phyloP scores from a whole-genome alignment of 78 protist genomes.

The Dictyostelium capitatum region DNA sequence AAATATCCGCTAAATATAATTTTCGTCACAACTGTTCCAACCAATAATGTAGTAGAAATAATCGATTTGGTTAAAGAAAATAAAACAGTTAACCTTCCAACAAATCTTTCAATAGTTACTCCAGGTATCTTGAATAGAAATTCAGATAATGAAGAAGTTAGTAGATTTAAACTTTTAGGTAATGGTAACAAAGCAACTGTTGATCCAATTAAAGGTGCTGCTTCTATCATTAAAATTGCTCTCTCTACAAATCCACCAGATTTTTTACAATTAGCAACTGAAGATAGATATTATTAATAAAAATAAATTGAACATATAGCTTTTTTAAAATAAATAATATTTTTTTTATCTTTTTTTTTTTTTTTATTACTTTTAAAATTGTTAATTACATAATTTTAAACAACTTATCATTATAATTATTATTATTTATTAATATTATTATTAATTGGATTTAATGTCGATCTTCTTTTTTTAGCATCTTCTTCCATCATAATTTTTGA shows the following conservation, averaged over 20 bases:
- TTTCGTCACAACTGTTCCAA: background rate
- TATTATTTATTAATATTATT: background rate
- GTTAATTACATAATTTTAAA: too few species aligned
- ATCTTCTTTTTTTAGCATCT: conserved; percentile 32
- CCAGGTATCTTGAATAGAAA: background rate
- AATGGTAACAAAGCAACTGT: background rate
- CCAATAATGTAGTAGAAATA: conserved; percentile 8
- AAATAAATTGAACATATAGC: too few species aligned
- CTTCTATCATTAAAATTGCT: background rate
- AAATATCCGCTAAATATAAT: background rate
- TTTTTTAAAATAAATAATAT: background rate
- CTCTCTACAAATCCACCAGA: background rate
- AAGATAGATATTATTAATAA: too few species aligned
- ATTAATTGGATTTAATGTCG: conserved; percentile 16
- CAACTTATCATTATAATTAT: too few species aligned
- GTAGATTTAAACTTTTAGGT: background rate
- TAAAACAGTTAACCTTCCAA: conserved; percentile 18
- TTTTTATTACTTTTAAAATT: too few species aligned
- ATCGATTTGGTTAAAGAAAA: background rate
- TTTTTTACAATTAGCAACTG: too few species aligned
- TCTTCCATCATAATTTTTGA: conserved; percentile 31
- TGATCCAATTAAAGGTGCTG: conserved; percentile 22
- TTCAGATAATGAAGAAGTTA: background rate
- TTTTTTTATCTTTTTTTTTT: too few species aligned
- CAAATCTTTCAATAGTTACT: background rate